phyloP scores from a whole-genome alignment of 371 early-diverging fungal genomes.

The Caulochytrium protostelioides region DNA sequence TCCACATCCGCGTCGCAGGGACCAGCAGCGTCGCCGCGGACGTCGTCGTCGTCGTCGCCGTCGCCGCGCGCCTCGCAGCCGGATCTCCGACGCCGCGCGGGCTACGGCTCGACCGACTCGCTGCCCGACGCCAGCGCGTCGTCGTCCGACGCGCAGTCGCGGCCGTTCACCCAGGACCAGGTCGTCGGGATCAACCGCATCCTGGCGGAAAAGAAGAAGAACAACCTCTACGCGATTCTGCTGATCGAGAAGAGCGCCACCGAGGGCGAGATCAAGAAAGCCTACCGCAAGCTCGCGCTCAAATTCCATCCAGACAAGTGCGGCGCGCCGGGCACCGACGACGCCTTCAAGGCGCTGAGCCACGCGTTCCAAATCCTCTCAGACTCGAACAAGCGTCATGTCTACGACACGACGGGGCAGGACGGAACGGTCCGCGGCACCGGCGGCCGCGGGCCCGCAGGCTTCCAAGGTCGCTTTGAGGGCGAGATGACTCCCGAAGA shows the following conservation, averaged over 20 bases:
- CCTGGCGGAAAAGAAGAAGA: slow-evolving; percentile 30
- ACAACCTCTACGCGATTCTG: slow-evolving; percentile 76
- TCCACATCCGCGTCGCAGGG: slow-evolving; percentile 1
- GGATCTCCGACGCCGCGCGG: slow-evolving; percentile 5
- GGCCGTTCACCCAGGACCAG: slow-evolving; percentile 60
- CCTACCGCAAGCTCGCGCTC: slow-evolving; percentile 90
- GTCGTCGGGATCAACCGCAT: slow-evolving; percentile 53
- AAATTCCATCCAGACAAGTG: slow-evolving; percentile 97
- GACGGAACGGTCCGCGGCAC: too few relatives aligned
- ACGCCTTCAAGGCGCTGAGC: slow-evolving; percentile 75
- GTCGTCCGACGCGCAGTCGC: slow-evolving; percentile 6
- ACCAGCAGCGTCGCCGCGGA: neutral
- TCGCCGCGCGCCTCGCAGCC: slow-evolving; percentile 5
- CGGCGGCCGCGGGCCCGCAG: slow-evolving; percentile 4
- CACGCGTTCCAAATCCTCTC: slow-evolving; percentile 73
- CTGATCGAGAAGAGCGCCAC: slow-evolving; percentile 55
- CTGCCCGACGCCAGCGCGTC: slow-evolving; percentile 7
- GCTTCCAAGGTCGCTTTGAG: slow-evolving; percentile 15
- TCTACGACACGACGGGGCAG: too few relatives aligned
- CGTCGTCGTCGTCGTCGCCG: slow-evolving; percentile 5
- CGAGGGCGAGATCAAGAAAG: slow-evolving; percentile 79
- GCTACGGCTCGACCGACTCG: slow-evolving; percentile 9
- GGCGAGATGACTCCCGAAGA: slow-evolving; percentile 84
- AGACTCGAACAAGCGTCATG: slow-evolving; percentile 58
- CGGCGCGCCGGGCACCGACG: slow-evolving; percentile 84